Evolutionary conservation across 768 basidiomycete genomes (phyloP), one percentile per base, ranked within the genome.

Genomic region (Coprinopsis marcescibilis): DNA sequence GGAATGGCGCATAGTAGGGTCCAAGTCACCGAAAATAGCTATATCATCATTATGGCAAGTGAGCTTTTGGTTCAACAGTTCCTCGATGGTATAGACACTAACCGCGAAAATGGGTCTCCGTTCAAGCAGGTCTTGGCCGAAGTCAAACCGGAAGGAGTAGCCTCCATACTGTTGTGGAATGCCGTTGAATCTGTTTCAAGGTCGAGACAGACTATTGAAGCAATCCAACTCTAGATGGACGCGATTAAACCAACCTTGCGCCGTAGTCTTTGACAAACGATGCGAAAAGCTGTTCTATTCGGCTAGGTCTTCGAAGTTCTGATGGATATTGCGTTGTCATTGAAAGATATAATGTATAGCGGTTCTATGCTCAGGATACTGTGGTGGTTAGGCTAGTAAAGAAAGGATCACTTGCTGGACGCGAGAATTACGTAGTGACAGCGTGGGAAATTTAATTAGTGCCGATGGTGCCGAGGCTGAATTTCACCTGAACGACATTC

Each of bases 41-140:
- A n/a, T n/a, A n/a, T n/a, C n/a, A n/a, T n/a, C n/a, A n/a, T n/a
- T n/a, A 34, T 48, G 20, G 35, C 13, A n/a, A 42, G 7, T 21
- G 47, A 32, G 34, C 7, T 19, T 4, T 27, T 14, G 14, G 30
- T 30, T 43, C 26, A 44, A 20, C n/a, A 49, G 43, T n/a, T n/a
- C n/a, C 12, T 38, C 23, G 19, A 35, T 26, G 19, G 14, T 49
- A 14, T 24, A 7, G 3, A 21, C 20, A n/a, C 20, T 19, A 21
- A 49, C 47, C 21, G 47, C 43, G 7, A 36, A 25, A 32, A 49
- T 35, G 25, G 47, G 47, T 24, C 29, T 49, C 41, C 19, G 30
- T 8, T 33, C 40, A 43, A 49, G 43, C 3, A 41, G 43, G 2
- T 30, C 47, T 5, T 42, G n/a, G n/a, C n/a, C n/a, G n/a, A n/a